Evolutionary conservation across 176 grass and related monocot species (phyloP).

Genomic region (Carex littledalei): DNA sequence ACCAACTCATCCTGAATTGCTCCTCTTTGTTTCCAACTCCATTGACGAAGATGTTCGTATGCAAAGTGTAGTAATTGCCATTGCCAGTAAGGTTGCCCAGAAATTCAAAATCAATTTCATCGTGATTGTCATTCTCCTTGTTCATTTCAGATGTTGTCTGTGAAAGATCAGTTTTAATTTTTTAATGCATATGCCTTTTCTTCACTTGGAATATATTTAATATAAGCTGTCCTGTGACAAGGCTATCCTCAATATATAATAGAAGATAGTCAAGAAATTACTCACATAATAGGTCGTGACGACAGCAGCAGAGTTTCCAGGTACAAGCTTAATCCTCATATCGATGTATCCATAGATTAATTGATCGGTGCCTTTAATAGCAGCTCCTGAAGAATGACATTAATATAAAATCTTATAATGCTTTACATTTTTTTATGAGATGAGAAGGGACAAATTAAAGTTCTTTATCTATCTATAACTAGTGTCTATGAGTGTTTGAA

Average conservation of each 20-base stretch:
- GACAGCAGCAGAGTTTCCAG: conserved; percentile 62
- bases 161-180: not conserved
- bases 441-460: not conserved
- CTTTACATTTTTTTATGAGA: not conserved
- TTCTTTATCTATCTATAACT: not conserved
- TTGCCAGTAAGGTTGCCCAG: conserved; percentile 53
- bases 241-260: not conserved
- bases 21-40: conserved; percentile 59
- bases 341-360: conserved; percentile 60
- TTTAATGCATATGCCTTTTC: not conserved
- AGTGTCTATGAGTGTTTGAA: too few relatives aligned
- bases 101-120: conserved; percentile 96
- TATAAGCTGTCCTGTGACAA: not conserved
- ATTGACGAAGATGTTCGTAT: conserved; percentile 62
- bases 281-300: conserved; percentile 75
- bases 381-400: conserved; percentile 30
- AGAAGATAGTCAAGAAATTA: not conserved
- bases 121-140: conserved; percentile 26
- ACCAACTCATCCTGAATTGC: conserved; percentile 74
- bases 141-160: conserved; percentile 45
- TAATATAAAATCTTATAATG: not conserved
- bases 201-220: too few relatives aligned
- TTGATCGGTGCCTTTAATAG: conserved; percentile 24
- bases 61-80: conserved; percentile 58
- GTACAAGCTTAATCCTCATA: conserved; percentile 51